phyloP scores from a whole-genome alignment of 2,329 filamentous ascomycete genomes.

The Periconia macrospinosa region DNA sequence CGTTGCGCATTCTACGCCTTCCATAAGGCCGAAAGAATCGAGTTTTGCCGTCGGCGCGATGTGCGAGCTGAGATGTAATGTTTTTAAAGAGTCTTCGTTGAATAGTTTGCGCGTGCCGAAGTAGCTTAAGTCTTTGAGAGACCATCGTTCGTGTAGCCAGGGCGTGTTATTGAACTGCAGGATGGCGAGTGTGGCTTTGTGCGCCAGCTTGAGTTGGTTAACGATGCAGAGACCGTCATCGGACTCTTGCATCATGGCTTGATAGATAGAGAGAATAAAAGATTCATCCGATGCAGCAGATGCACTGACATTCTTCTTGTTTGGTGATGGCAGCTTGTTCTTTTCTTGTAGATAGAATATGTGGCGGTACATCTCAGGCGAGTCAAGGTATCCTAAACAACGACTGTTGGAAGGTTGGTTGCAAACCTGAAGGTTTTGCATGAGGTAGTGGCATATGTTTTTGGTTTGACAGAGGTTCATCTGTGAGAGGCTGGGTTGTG shows the following conservation, averaged over 20 bases:
- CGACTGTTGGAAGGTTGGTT: neutral
- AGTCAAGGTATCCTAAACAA: slow-evolving; percentile 27
- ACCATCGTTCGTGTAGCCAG: slow-evolving; percentile 23
- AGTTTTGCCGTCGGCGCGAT: slow-evolving; percentile 6
- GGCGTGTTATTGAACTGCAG: slow-evolving; percentile 25
- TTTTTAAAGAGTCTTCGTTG: slow-evolving; percentile 13
- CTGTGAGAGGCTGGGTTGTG: neutral
- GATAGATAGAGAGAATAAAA: slow-evolving; percentile 5
- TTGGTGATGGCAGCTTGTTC: neutral
- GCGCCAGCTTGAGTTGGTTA: slow-evolving; percentile 21
- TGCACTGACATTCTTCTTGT: neutral
- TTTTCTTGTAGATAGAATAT: slow-evolving; percentile 20
- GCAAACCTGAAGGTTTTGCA: slow-evolving; percentile 11
- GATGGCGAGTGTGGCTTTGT: slow-evolving; percentile 16
- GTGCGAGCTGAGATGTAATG: slow-evolving; percentile 21
- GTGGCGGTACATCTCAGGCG: slow-evolving; percentile 20
- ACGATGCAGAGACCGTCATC: slow-evolving; percentile 10
- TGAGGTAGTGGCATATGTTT: slow-evolving; percentile 26
- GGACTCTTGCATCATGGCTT: slow-evolving; percentile 14
- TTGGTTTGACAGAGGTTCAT: slow-evolving; percentile 24
- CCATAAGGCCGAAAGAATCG: slow-evolving; percentile 10
- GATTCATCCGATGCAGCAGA: too few species aligned
- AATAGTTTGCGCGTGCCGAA: slow-evolving; percentile 9
- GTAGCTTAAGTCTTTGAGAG: slow-evolving; percentile 19
- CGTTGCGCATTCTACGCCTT: slow-evolving; percentile 13